Evolutionary conservation across 306 rosid species (phyloP).

Genomic region (Myrica gale): DNA sequence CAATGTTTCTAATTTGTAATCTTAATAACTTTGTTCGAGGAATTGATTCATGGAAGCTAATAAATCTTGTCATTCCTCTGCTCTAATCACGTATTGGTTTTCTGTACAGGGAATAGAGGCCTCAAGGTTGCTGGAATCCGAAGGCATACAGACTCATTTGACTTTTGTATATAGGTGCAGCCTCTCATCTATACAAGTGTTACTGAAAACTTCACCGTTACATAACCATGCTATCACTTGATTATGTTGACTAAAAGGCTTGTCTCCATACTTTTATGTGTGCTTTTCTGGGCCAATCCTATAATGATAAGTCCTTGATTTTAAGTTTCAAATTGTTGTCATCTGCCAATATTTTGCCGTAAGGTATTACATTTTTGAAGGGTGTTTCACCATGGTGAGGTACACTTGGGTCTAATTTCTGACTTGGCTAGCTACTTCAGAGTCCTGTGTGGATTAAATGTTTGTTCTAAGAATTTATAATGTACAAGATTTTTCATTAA

Average conservation of each 20-base stretch:
- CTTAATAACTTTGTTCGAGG: background rate
- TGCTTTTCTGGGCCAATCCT: background rate
- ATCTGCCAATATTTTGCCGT: background rate
- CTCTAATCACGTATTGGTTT: conserved; percentile 19
- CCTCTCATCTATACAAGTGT: conserved; percentile 2
- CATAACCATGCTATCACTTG: background rate
- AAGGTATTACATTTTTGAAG: background rate
- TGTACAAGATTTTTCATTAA: background rate
- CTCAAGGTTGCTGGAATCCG: conserved; percentile 86
- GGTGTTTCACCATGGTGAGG: background rate
- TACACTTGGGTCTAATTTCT: background rate
- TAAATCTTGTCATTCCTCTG: conserved; percentile 17
- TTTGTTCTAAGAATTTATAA: background rate
- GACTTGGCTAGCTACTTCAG: background rate
- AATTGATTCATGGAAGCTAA: background rate
- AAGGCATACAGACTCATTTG: conserved; percentile 94
- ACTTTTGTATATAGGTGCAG: conserved; percentile 85
- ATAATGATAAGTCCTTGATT: background rate
- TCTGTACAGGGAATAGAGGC: conserved; percentile 88
- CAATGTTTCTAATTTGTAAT: conserved; percentile 11
- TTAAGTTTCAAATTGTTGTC: background rate
- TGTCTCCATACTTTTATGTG: background rate
- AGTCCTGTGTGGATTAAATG: background rate
- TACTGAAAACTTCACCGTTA: background rate
- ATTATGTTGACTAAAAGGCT: conserved; percentile 10